Percentiles rank a stretch among this genome's conserved stretches.
These are phyloP conservation scores for Leishmania aethiopica DNA, from an alignment of 208 protist genomes.

Conservation along the genomic window DNA sequence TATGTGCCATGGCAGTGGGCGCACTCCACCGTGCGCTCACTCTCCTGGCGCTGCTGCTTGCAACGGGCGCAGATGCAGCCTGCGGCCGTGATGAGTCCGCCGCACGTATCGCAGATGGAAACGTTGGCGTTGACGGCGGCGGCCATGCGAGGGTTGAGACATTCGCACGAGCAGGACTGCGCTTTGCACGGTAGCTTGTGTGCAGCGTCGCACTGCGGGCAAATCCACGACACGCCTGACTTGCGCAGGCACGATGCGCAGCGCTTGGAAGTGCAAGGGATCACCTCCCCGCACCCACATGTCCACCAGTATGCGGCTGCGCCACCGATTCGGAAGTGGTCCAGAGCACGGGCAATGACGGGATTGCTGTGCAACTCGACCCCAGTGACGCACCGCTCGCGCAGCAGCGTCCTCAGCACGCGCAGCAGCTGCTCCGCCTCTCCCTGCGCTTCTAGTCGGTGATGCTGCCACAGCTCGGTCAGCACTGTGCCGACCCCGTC, in stretches of 20 bases:
- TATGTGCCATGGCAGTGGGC: constrained; percentile 38
- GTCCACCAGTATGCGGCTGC: constrained; percentile 66
- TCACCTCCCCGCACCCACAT: constrained; percentile 68
- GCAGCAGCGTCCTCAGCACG: constrained; percentile 24
- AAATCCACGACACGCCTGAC: constrained; percentile 59
- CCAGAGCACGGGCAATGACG: constrained; percentile 46
- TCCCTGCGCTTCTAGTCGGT: constrained; percentile 26
- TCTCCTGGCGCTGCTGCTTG: constrained; percentile 10
- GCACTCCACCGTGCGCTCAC: constrained; percentile 27
- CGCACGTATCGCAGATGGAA: constrained; percentile 44
- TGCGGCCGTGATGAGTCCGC: constrained; percentile 34
- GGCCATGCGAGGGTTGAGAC: constrained; percentile 27
- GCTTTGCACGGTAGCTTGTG: constrained; percentile 15
- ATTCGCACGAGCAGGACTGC: constrained; percentile 25
- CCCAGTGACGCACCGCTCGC: constrained; percentile 38
- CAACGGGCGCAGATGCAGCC: constrained; percentile 35
- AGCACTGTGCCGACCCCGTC: constrained; percentile 56
- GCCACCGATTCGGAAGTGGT: constrained; percentile 51
- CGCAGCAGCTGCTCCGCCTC: constrained; percentile 36
- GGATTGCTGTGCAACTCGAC: constrained; percentile 58
- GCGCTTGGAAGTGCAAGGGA: constrained; percentile 57
- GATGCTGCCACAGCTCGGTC: constrained; percentile 47
- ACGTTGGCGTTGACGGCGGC: constrained; percentile 16
- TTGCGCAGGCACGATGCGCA: constrained; percentile 66
- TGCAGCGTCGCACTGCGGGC: constrained; percentile 31